phyloP scores from a whole-genome alignment of 2,329 filamentous ascomycete genomes.

The Cordyceps cateniannulata region DNA sequence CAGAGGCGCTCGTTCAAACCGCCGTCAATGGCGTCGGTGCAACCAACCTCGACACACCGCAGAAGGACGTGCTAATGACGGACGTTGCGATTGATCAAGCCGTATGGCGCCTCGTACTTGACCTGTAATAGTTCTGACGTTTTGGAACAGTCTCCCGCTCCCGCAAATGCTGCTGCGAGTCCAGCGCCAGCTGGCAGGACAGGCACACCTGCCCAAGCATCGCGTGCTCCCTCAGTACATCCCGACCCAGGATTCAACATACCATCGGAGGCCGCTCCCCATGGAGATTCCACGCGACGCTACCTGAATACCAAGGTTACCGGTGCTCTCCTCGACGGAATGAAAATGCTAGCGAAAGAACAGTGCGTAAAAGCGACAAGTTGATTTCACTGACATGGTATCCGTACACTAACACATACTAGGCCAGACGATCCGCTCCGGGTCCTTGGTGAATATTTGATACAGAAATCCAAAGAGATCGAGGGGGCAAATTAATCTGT shows the following conservation, averaged over 20 bases:
- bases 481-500: not conserved
- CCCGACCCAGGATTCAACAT: constrained; percentile 48
- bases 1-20: not conserved
- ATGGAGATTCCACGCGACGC: constrained; percentile 62
- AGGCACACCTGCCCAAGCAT: constrained; percentile 44
- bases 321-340: constrained; percentile 61
- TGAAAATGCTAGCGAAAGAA: constrained; percentile 66
- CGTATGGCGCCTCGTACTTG: constrained; percentile 25
- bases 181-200: constrained; percentile 36
- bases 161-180: constrained; percentile 31
- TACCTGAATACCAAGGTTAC: constrained; percentile 70
- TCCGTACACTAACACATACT: constrained; percentile 11
- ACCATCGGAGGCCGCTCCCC: constrained; percentile 52
- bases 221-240: constrained; percentile 51
- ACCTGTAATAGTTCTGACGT: constrained; percentile 6
- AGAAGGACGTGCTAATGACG: constrained; percentile 37
- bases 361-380: constrained; percentile 49
- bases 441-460: constrained; percentile 62
- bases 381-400: not conserved
- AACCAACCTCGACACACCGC: constrained; percentile 18
- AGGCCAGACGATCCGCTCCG: constrained; percentile 63
- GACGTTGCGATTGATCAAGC: constrained; percentile 36
- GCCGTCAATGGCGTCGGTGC: not conserved
- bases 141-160: constrained; percentile 32
- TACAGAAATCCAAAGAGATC: constrained; percentile 62